These are phyloP conservation scores for Lentinula sp. DNA, from an alignment of 768 basidiomycete genomes.

Conservation along the genomic window DNA sequence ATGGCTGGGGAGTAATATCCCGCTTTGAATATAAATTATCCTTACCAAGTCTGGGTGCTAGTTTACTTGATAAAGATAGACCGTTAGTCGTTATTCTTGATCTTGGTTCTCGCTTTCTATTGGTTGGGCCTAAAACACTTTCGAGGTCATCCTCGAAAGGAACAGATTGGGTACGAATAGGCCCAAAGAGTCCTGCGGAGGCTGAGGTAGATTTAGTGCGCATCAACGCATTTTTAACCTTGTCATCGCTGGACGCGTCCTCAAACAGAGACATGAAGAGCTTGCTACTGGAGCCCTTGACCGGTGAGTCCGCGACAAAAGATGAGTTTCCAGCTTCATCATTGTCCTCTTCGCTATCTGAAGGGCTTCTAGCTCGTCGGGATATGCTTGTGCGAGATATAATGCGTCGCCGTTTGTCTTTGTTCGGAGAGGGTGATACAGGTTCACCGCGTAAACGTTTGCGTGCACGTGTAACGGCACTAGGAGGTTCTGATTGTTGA, in stretches of 20 bases:
- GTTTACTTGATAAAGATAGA: constrained; percentile 1
- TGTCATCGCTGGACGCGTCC: constrained; percentile 19
- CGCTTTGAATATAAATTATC: constrained; percentile 8
- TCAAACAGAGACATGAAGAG: constrained; percentile 68
- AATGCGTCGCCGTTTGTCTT: constrained; percentile 65
- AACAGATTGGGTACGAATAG: neutral
- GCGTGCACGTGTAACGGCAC: constrained; percentile 60
- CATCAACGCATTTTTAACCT: constrained; percentile 3
- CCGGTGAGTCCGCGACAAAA: constrained; percentile 67
- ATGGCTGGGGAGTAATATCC: neutral
- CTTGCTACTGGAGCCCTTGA: constrained; percentile 53
- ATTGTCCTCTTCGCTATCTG: constrained; percentile 28
- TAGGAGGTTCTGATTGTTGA: constrained; percentile 23
- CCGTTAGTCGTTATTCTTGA: constrained; percentile 7
- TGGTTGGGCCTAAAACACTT: neutral
- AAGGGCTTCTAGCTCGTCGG: constrained; percentile 20
- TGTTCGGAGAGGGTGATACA: constrained; percentile 77
- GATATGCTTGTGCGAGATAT: constrained; percentile 32
- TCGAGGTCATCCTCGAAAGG: constrained; percentile 6
- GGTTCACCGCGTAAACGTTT: constrained; percentile 80
- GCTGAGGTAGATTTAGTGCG: constrained; percentile 5
- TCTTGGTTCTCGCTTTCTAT: neutral
- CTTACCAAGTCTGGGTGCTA: constrained; percentile 7
- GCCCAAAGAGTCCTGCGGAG: constrained; percentile 10
- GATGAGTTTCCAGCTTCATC: constrained; percentile 29